Evolutionary conservation across 176 grass and related monocot genomes (phyloP), one percentile per base, ranked within the genome.

Genomic region (Eleusine indica): DNA sequence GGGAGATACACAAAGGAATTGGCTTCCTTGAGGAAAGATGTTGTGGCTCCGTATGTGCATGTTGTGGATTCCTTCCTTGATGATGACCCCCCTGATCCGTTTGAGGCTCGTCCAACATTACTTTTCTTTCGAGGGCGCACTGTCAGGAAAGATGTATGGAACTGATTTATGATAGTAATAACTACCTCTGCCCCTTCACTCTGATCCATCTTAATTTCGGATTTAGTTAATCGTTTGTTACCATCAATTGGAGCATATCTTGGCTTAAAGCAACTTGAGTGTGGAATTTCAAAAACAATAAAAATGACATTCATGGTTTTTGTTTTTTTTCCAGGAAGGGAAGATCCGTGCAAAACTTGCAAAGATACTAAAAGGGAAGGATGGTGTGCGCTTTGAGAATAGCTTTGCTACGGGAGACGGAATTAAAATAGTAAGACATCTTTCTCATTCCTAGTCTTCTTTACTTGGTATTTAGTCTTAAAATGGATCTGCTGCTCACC

Each of bases 91-190:
- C 78, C 74, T 68, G 87, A 94, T 63, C 91, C 93, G 70, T 99
- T 92, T 87, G 89, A 92, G 32, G 89, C 89, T 69, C 91, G 93
- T 61, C 73, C 77, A 79, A 99, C 93, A 65, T 83, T 99, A 70
- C 89, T 99, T 85, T 99, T 94, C 90, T 99, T 99, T 74, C 85
- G 91, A 87, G 96, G 96, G 22, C 91, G 87, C 79, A 99, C 91
- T 25, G 87, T 92, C 79, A 94, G 96, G 88, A 99, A 99, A 96
- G 96, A 93, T 85, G 96, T 96, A 98, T 77, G 92, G 64, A 85
- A 66, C 48, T 62, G 16, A 78, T 82, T 75, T 83, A 61, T 76
- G 80, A 83, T 73, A 44, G 44, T 71, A 80, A 73, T 71, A 87
- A 65, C 39, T 77, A 69, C 32, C 6, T 54, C 77, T 86, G 5